Percentiles rank a stretch among this genome's conserved stretches.
Evolutionary conservation across 2,329 filamentous ascomycete species (phyloP).

Genomic region (Westerdykella sp.): DNA sequence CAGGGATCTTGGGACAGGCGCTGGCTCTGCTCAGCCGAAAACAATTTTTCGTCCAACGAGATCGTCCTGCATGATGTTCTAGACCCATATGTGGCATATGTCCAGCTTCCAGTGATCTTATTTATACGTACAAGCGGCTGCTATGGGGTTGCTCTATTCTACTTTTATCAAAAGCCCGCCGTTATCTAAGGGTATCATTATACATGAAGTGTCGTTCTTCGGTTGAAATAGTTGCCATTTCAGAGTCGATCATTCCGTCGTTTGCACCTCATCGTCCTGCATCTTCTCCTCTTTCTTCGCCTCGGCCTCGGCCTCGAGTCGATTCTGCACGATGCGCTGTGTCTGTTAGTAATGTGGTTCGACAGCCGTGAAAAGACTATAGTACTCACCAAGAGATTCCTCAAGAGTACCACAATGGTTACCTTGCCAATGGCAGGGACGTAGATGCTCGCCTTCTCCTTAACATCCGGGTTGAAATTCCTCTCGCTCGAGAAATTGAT

Average conservation of each 20-base stretch:
- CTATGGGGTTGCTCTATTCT: neutral
- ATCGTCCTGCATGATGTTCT: too few species aligned
- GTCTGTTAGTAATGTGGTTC: slow-evolving; percentile 11
- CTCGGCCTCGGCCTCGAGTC: slow-evolving; percentile 28
- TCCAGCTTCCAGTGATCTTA: too few species aligned
- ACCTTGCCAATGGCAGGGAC: slow-evolving; percentile 97
- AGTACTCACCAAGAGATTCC: slow-evolving; percentile 74
- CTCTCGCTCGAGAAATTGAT: slow-evolving; percentile 97
- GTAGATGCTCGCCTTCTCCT: slow-evolving; percentile 94
- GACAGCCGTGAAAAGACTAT: neutral
- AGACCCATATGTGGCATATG: too few species aligned
- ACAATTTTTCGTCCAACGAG: too few species aligned
- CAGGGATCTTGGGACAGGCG: neutral
- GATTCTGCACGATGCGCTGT: slow-evolving; percentile 42
- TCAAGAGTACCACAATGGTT: slow-evolving; percentile 82
- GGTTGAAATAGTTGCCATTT: neutral
- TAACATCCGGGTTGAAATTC: slow-evolving; percentile 86
- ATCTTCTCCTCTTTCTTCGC: slow-evolving; percentile 14
- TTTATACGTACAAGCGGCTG: neutral
- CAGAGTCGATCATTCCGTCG: neutral
- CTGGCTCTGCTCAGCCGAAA: too few species aligned
- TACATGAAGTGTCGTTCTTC: neutral
- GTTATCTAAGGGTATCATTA: neutral
- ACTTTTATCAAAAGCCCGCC: neutral
- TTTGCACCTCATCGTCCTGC: slow-evolving; percentile 13